Percentiles rank a stretch among this genome's conserved stretches.
Evolutionary conservation across 371 early-diverging fungal species (phyloP).

Genomic region (Mucor circinelloides): DNA sequence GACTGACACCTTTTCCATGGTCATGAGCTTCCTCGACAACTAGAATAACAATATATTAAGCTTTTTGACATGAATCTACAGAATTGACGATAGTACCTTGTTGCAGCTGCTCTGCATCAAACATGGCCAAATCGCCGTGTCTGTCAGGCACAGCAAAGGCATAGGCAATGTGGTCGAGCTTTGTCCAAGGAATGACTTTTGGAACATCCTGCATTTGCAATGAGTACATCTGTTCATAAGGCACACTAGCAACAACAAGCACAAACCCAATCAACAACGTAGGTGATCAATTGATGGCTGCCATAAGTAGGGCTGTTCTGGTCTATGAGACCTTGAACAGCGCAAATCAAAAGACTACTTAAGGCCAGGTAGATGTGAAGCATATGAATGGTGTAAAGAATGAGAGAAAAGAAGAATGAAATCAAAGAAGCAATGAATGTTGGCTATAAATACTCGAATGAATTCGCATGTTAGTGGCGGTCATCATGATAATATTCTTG

Average conservation of each 20-base stretch:
- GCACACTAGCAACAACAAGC: not conserved
- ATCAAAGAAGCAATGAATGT: not conserved
- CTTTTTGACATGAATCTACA: not conserved
- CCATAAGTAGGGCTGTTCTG: conserved; percentile 17
- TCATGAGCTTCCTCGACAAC: conserved; percentile 31
- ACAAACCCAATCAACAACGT: conserved; percentile 45
- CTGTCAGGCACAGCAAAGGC: conserved; percentile 42
- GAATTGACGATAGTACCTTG: not conserved
- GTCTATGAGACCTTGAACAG: not conserved
- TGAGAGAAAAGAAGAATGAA: not conserved
- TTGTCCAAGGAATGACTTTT: conserved; percentile 37
- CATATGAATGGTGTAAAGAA: not conserved
- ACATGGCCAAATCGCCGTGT: conserved; percentile 26
- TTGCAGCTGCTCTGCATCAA: conserved; percentile 25
- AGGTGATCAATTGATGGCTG: conserved; percentile 28
- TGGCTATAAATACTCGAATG: not conserved
- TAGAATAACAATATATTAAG: not conserved
- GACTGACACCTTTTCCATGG: conserved; percentile 26
- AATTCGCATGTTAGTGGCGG: not conserved
- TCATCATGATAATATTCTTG: not conserved
- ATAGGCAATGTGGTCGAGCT: conserved; percentile 46
- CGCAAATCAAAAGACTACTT: not conserved
- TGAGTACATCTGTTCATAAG: not conserved
- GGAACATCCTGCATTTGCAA: conserved; percentile 25
- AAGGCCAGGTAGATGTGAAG: not conserved